phyloP scores from a whole-genome alignment of 495 filamentous ascomycete genomes.

The Penicillium riverlandense region DNA sequence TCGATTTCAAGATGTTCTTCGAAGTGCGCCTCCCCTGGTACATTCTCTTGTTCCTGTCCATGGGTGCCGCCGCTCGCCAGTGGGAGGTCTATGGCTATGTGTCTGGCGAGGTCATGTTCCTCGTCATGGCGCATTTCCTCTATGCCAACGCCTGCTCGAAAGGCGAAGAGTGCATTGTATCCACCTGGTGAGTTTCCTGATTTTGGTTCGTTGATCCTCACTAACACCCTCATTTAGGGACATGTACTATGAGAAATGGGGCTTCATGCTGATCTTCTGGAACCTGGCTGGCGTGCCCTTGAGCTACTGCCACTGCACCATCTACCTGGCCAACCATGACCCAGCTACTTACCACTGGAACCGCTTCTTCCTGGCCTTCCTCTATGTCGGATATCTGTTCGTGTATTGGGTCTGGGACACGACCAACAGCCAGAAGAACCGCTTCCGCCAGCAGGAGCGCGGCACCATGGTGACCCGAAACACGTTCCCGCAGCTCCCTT shows the following conservation, averaged over 20 bases:
- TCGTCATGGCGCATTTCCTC: constrained; percentile 88
- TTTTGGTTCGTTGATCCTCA: no score
- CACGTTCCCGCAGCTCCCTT: constrained; percentile 90
- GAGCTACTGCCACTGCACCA: constrained; percentile 92
- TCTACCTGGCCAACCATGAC: constrained; percentile 86
- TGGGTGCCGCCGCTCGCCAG: constrained; percentile 75
- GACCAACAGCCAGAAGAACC: constrained; percentile 90
- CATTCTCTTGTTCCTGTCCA: constrained; percentile 75
- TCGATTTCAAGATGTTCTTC: constrained; percentile 99
- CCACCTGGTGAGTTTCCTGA: constrained; percentile 61
- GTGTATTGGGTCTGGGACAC: constrained; percentile 93
- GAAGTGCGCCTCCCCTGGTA: constrained; percentile 97
- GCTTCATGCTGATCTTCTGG: constrained; percentile 99
- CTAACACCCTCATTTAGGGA: constrained; percentile 44
- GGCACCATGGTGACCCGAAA: constrained; percentile 66
- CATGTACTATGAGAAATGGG: constrained; percentile 99
- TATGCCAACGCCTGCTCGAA: constrained; percentile 97
- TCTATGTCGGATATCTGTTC: constrained; percentile 71
- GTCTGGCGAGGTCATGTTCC: constrained; percentile 78
- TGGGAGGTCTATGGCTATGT: constrained; percentile 89
- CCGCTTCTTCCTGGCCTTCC: constrained; percentile 52
- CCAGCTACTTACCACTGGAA: constrained; percentile 79
- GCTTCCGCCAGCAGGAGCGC: constrained; percentile 75
- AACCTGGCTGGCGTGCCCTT: constrained; percentile 94
- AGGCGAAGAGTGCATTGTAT: constrained; percentile 89